Evolutionary conservation across 2,329 filamentous ascomycete genomes (phyloP).

Genomic region (Aspergillus persii): DNA sequence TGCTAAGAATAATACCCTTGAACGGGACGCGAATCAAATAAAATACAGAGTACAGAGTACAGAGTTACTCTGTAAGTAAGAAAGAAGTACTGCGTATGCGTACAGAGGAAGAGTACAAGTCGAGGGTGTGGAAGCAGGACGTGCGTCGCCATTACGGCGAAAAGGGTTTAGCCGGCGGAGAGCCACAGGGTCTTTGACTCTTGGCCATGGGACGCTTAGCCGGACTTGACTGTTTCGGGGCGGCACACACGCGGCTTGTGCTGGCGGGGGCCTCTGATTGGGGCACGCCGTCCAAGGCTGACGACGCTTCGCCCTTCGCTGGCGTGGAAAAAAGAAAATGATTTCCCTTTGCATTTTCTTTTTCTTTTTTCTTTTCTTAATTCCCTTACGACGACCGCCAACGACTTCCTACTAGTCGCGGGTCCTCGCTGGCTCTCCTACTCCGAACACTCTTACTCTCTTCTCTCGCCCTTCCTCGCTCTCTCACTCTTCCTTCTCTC

Average conservation of each 20-base stretch:
- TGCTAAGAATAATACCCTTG: neutral
- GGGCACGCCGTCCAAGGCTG: slow-evolving; percentile 32
- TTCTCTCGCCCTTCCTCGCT: slow-evolving; percentile 2
- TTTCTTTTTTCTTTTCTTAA: neutral
- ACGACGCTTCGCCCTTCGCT: slow-evolving; percentile 34
- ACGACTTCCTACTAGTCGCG: slow-evolving; percentile 1
- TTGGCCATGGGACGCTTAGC: slow-evolving; percentile 28
- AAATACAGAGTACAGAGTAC: no score
- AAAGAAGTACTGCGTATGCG: no score
- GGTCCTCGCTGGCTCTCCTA: slow-evolving; percentile 10
- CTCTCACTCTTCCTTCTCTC: slow-evolving; percentile 10
- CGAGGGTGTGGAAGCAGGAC: neutral
- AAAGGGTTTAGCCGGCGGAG: slow-evolving; percentile 3
- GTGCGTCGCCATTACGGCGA: neutral
- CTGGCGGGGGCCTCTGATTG: slow-evolving; percentile 34
- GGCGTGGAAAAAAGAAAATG: slow-evolving; percentile 15
- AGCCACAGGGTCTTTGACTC: slow-evolving; percentile 20
- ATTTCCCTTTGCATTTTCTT: neutral
- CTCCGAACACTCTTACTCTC: slow-evolving; percentile 14
- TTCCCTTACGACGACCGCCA: neutral
- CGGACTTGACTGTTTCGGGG: slow-evolving; percentile 27
- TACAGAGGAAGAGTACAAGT: neutral
- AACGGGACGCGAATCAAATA: no score
- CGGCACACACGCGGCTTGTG: slow-evolving; percentile 38
- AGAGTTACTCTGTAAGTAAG: no score